phyloP scores from a whole-genome alignment of 2,329 filamentous ascomycete genomes.

The Colletotrichum sp. region DNA sequence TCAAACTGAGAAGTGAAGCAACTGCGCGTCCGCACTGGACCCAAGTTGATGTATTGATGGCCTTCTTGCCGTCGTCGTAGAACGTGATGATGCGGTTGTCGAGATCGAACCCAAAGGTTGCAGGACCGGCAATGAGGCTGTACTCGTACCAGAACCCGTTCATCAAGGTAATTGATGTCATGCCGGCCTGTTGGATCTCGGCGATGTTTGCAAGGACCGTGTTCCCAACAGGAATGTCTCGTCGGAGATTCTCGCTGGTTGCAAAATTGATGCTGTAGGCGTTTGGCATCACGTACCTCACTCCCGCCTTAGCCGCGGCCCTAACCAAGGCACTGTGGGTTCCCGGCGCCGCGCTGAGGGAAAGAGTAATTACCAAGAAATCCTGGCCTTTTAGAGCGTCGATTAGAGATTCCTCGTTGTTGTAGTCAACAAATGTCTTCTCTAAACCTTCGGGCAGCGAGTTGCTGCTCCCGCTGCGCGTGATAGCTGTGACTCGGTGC shows the following conservation, averaged over 20 bases:
- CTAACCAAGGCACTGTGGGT: constrained; percentile 49
- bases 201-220: constrained; percentile 29
- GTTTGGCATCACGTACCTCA: constrained; percentile 59
- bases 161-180: constrained; percentile 34
- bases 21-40: constrained; percentile 54
- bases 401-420: constrained; percentile 45
- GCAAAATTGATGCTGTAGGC: constrained; percentile 32
- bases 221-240: constrained; percentile 37
- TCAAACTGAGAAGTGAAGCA: constrained; percentile 44
- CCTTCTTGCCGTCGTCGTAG: constrained; percentile 61
- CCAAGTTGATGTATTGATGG: constrained; percentile 64
- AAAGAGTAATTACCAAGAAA: constrained; percentile 55
- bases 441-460: constrained; percentile 48
- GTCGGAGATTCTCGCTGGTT: constrained; percentile 12
- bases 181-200: not conserved
- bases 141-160: constrained; percentile 61
- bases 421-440: constrained; percentile 46
- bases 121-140: constrained; percentile 40
- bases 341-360: constrained; percentile 37
- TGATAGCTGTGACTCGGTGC: constrained; percentile 58
- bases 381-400: constrained; percentile 57
- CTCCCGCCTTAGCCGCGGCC: constrained; percentile 54
- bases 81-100: constrained; percentile 43
- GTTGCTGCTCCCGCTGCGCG: constrained; percentile 46
- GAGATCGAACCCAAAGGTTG: constrained; percentile 54